Percentiles rank a stretch among this genome's conserved stretches.
These are phyloP conservation scores for Dictyostelium gargantuum DNA, from an alignment of 208 protist genomes.

Conservation along the genomic window DNA sequence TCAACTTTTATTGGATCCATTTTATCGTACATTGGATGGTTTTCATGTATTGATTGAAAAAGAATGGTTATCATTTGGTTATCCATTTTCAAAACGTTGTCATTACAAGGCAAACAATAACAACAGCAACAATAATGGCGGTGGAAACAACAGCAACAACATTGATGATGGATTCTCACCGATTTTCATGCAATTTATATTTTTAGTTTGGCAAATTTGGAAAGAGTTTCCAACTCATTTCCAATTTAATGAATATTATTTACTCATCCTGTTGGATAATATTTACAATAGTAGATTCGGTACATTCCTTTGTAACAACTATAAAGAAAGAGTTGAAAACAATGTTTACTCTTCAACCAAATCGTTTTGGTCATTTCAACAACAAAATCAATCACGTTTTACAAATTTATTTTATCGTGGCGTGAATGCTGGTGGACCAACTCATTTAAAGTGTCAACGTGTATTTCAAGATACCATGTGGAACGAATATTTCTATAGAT, in stretches of 20 bases:
- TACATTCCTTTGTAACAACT: slow-evolving; percentile 62
- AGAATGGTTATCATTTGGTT: slow-evolving; percentile 94
- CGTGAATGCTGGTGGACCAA: background rate
- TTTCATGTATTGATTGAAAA: slow-evolving; percentile 95
- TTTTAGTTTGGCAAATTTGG: slow-evolving; percentile 89
- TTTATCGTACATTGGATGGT: slow-evolving; percentile 93
- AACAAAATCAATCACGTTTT: background rate
- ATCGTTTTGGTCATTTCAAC: slow-evolving; percentile 49
- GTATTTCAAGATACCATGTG: slow-evolving; percentile 54
- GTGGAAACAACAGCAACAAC: no score
- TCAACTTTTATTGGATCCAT: slow-evolving; percentile 93
- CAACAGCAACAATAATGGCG: no score
- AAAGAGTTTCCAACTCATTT: slow-evolving; percentile 74
- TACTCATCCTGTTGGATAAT: slow-evolving; percentile 68
- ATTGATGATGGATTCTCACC: slow-evolving; percentile 66
- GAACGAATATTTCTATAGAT: slow-evolving; percentile 59
- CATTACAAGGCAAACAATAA: slow-evolving; percentile 66
- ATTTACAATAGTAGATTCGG: slow-evolving; percentile 55
- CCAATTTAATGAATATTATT: slow-evolving; percentile 76
- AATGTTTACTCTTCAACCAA: background rate
- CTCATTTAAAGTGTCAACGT: background rate
- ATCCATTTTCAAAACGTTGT: slow-evolving; percentile 92
- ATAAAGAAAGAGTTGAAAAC: slow-evolving; percentile 36
- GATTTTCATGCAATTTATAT: slow-evolving; percentile 84
- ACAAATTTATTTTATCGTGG: background rate